Evolutionary conservation across 192 early-diverging fungal genomes (phyloP), one percentile per base, ranked within the genome.

Genomic region (Gryganskiella cystojenkinii): DNA sequence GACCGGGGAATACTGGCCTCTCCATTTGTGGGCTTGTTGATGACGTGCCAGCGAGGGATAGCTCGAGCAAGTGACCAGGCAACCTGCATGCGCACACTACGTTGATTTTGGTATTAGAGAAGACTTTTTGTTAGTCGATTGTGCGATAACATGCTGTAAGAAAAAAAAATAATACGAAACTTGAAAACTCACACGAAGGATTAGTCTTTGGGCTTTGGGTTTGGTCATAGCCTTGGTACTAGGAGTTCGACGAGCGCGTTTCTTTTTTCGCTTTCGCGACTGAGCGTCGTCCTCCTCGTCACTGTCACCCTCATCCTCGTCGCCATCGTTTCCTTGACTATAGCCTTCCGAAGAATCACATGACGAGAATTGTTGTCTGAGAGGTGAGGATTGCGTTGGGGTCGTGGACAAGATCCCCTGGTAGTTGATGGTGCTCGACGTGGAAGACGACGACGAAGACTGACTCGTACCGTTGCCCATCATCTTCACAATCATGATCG

Each of bases 51-150:
- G 25, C 0, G 74, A 78, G 1, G 74, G 74, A 3, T 37, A 1
- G 17, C 74, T 78, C 5, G 74, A 78, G 20, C 74, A 78, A 8
- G 61, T 53, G 0, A 60, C 42, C 1, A 30, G 24, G 25, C 74
- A 78, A 17, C 46, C 60, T 0, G 43, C 5, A 22, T 47, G 28
- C 2, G 30, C 5, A 33, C 69, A 71, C 69, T 71, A n/a, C n/a
- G 15, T 44, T 35, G 17, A 34, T 10, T 4, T 17, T 11, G 13
- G 19, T 63, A 24, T 47, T 3, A 44, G 56, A 11, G 6, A 35
- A 15, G 28, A 51, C n/a, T 51, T 51, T 22, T 51, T 2, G 7
- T 51, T 10, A 51, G 7, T 25, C 6, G 13, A 52, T n/a, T n/a
- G n/a, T n/a, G n/a, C n/a, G 27, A 52, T 5, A 7, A 52, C 22